Base-by-base conservation (phyloP, 139 green algal genomes). In the Haematococcus lacustris region DNA sequence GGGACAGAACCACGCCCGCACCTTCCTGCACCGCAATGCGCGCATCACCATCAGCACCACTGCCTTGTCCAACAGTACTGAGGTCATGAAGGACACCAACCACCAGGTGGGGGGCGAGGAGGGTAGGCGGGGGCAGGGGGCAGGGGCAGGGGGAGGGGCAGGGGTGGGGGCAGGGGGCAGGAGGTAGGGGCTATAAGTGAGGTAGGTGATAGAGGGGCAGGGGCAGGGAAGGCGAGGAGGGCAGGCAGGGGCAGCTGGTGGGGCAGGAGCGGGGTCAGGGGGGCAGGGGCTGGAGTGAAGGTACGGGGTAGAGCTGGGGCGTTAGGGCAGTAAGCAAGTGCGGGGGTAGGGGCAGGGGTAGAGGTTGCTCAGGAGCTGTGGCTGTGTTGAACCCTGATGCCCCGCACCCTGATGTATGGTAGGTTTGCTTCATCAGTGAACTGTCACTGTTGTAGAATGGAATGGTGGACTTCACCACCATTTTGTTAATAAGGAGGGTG, bases 1-100 rank as follows among this genome's bases (percentile, higher is more conserved):
- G n/a, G n/a, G n/a, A n/a, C n/a, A n/a, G n/a, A n/a, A n/a, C 25
- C 89, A 96, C 77, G 78, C 90, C 40, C 73, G 84, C 41, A 88
- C 76, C 13, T 94, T 92, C 66, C 78, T 94, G 73, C 90, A 92
- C 74, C 79, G 80, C 28, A 50, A 66, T 59, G 73, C 76, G 32
- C 82, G 86, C 53, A 72, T 96, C 39, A 91, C 87, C 1, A 61
- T 94, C 30, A 69, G 40, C 61, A 77, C 78, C 28, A 71, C 40
- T 38, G 66, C 41, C n/a, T n/a, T n/a, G n/a, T n/a, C n/a, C n/a
- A n/a, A n/a, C n/a, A n/a, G n/a, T n/a, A n/a, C n/a, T n/a, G n/a
- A n/a, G n/a, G n/a, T 38, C 3, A 17, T n/a, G 30, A 3, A 33
- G 53, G 7, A 30, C n/a, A 68, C 1, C 26, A 64, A 57, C 47